Evolutionary conservation across 192 early-diverging fungal species (phyloP).

Genomic region (Chytriomyces hyalinus): DNA sequence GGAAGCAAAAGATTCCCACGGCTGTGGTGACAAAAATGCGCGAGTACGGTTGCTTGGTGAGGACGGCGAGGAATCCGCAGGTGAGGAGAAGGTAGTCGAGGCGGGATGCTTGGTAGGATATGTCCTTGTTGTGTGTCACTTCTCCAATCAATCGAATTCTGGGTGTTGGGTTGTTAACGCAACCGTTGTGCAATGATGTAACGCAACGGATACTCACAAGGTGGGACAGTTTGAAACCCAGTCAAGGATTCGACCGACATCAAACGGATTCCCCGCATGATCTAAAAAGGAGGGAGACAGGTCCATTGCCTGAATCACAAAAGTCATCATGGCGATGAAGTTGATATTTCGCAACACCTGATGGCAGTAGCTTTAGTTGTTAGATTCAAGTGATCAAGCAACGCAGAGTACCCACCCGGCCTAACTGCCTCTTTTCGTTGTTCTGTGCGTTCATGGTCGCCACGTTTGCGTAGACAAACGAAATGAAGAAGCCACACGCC

Average conservation of each 20-base stretch:
- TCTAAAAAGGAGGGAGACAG: constrained; percentile 23
- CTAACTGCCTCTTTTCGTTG: constrained; percentile 32
- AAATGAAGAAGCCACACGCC: constrained; percentile 29
- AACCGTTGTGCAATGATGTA: neutral
- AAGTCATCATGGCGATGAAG: constrained; percentile 24
- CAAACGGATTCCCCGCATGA: constrained; percentile 22
- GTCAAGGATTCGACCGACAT: constrained; percentile 17
- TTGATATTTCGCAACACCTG: constrained; percentile 25
- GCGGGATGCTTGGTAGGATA: constrained; percentile 9
- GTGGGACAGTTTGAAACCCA: constrained; percentile 33
- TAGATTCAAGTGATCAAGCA: neutral
- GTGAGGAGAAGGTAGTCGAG: constrained; percentile 39
- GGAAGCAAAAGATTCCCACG: constrained; percentile 24
- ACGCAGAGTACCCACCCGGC: constrained; percentile 3
- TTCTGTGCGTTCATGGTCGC: constrained; percentile 24
- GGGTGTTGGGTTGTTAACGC: neutral
- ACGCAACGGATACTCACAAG: constrained; percentile 1
- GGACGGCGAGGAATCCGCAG: constrained; percentile 36
- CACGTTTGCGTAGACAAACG: constrained; percentile 31
- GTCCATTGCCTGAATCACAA: constrained; percentile 26
- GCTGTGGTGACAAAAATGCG: neutral
- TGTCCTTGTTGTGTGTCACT: constrained; percentile 35
- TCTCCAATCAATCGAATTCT: constrained; percentile 43
- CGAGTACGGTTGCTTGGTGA: constrained; percentile 39
- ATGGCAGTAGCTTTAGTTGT: neutral